Base-by-base conservation (phyloP, 2,329 filamentous ascomycete genomes). In the Venturia carpophila region DNA sequence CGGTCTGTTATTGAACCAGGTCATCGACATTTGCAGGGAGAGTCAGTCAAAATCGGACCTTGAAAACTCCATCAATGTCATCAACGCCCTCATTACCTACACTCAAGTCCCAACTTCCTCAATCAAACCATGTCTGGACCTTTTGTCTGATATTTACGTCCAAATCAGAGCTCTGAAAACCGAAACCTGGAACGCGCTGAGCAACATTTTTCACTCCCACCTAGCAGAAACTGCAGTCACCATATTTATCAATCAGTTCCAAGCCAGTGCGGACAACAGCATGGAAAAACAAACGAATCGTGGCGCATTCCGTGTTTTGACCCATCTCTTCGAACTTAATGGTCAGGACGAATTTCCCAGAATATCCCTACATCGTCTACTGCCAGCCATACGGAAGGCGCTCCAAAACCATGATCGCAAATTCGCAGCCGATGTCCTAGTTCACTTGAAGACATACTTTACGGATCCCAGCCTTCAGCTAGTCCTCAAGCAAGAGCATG, bases 1-100 rank as follows among this genome's bases (percentile, higher is more conserved):
- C 24, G 81, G 81, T 63, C 78, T 79, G 3, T 75, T 92, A 64
- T 83, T 92, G 65, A 80, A 84, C 65, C 81, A 81, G 15, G 76
- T 90, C 10, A 79, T 91, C 58, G 75, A 79, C 64, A 89, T 92
- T 58, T 91, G 88, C 74, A 82, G 85, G 73, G 84, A 82, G 69
- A 91, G 89, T 0, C 86, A 81, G 62, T 79, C 82, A 39, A 79
- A 85, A 61, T 80, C 83, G 37, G 89, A 92, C 70, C 79, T 92
- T 66, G 81, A 80, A 63, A 83, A 85, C 21, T 88, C 86, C 70
- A 87, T 91, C 69, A 78, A 80, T 62, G 82, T 91, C 61, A 82
- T 92, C 66, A 84, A 90, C 71, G 82, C 86, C 11, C 83, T 91
- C 65, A 85, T 90, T 64, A 91, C 87, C 0, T 91, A 89, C 72